Conservation (phyloP, 495 filamentous ascomycete genomes). For the Penicillium parvum region DNA sequence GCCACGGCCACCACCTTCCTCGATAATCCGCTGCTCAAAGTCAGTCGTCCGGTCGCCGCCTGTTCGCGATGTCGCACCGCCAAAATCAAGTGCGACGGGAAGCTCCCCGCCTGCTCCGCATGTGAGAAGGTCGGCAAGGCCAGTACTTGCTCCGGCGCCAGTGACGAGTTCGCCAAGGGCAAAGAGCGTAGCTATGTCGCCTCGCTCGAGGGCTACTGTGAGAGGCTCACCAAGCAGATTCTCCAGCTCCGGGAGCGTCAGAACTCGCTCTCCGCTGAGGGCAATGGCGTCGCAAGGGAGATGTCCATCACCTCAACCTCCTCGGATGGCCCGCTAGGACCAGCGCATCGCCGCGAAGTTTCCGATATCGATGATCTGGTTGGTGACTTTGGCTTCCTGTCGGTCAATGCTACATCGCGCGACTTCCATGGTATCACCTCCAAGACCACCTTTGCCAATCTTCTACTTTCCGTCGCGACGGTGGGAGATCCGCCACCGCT, state of each 20-base stretch:
- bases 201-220: constrained; percentile 80
- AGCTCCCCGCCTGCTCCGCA: constrained; percentile 86
- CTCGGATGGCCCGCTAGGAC: constrained; percentile 35
- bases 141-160: constrained; percentile 83
- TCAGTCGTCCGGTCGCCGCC: constrained; percentile 86
- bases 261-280: constrained; percentile 54
- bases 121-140: constrained; percentile 81
- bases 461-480: constrained; percentile 69
- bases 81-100: constrained; percentile 95
- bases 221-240: constrained; percentile 74
- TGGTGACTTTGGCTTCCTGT: constrained; percentile 78
- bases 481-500: constrained; percentile 59
- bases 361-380: constrained; percentile 76
- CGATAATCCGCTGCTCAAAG: constrained; percentile 78
- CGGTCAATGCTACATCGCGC: constrained; percentile 85
- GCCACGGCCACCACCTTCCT: constrained; percentile 35
- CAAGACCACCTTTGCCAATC: constrained; percentile 79
- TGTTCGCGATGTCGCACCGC: constrained; percentile 88
- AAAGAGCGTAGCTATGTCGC: constrained; percentile 96
- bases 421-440: constrained; percentile 85
- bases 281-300: constrained; percentile 56
- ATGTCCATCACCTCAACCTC: constrained; percentile 41
- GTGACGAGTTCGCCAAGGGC: constrained; percentile 87
- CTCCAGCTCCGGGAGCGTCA: constrained; percentile 52
- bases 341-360: constrained; percentile 52